Evolutionary conservation across 225 moss, liverwort and hornwort genomes (phyloP).

Genomic region (Polytrichum formosum): DNA sequence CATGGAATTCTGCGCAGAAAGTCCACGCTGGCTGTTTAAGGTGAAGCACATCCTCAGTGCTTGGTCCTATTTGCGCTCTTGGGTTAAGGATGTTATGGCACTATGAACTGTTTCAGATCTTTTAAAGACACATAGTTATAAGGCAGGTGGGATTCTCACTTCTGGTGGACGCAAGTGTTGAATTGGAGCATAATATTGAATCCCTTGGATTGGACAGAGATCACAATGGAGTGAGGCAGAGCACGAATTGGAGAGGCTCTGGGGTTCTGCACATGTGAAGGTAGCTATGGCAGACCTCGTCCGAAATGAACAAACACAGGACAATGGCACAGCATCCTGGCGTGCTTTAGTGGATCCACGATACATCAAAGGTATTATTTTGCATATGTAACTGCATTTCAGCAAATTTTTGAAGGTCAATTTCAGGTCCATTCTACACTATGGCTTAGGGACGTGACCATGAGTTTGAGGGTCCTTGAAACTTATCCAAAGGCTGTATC

Average conservation of each 20-base stretch:
- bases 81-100: too few species aligned
- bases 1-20: constrained; percentile 85
- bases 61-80: background rate
- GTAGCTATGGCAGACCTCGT: constrained; percentile 67
- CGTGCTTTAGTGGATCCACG: constrained; percentile 56
- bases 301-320: constrained; percentile 62
- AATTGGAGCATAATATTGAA: background rate
- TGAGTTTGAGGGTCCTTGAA: too few species aligned
- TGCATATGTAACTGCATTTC: constrained; percentile 7
- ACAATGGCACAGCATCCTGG: constrained; percentile 66
- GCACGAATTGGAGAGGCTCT: constrained; percentile 66
- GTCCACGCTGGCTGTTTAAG: constrained; percentile 90
- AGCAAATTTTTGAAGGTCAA: too few species aligned
- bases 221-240: constrained; percentile 66
- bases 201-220: constrained; percentile 41
- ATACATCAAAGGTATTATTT: constrained; percentile 53
- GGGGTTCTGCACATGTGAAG: constrained; percentile 71
- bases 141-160: too few species aligned
- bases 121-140: too few species aligned
- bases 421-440: too few species aligned
- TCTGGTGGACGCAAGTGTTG: background rate
- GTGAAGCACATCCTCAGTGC: constrained; percentile 14
- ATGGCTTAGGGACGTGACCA: too few species aligned
- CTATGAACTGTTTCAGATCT: too few species aligned
- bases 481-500: too few species aligned